These are phyloP conservation scores for Aspergillus asperescens DNA, from an alignment of 495 filamentous ascomycete species.

Conservation along the genomic window DNA sequence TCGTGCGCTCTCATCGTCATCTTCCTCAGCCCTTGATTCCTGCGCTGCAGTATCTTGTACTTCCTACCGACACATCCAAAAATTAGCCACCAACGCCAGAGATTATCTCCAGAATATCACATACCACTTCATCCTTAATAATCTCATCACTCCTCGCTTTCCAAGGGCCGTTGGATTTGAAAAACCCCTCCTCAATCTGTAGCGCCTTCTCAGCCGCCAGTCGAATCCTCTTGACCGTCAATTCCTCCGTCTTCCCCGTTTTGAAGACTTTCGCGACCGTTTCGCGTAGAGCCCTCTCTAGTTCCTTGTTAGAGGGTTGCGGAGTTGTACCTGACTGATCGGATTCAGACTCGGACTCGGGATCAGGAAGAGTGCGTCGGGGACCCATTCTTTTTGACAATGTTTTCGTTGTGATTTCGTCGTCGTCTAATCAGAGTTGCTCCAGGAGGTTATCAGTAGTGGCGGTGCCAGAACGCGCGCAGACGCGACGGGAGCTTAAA, in stretches of 20 bases:
- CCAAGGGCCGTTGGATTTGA: constrained; percentile 62
- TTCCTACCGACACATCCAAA: constrained; percentile 15
- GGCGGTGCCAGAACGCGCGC: not conserved
- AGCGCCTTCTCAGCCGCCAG: constrained; percentile 60
- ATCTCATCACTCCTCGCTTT: constrained; percentile 72
- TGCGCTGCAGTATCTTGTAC: constrained; percentile 27
- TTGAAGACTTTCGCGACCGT: constrained; percentile 55
- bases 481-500: not conserved
- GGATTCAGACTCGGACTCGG: constrained; percentile 33
- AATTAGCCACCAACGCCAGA: constrained; percentile 3
- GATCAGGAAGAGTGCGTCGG: constrained; percentile 29
- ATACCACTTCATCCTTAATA: constrained; percentile 66
- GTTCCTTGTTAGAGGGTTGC: constrained; percentile 28
- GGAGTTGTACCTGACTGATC: constrained; percentile 6
- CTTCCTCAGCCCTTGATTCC: constrained; percentile 8
- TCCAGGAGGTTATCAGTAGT: not conserved
- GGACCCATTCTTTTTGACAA: constrained; percentile 29
- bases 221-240: constrained; percentile 74
- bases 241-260: constrained; percentile 51
- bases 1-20: constrained; percentile 8
- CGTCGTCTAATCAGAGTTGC: not conserved
- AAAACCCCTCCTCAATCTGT: constrained; percentile 61
- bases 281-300: constrained; percentile 54
- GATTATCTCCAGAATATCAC: constrained; percentile 12
- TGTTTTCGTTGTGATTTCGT: not conserved